Evolutionary conservation across 345 rosid species (phyloP).

Genomic region (Populus euphratica): DNA sequence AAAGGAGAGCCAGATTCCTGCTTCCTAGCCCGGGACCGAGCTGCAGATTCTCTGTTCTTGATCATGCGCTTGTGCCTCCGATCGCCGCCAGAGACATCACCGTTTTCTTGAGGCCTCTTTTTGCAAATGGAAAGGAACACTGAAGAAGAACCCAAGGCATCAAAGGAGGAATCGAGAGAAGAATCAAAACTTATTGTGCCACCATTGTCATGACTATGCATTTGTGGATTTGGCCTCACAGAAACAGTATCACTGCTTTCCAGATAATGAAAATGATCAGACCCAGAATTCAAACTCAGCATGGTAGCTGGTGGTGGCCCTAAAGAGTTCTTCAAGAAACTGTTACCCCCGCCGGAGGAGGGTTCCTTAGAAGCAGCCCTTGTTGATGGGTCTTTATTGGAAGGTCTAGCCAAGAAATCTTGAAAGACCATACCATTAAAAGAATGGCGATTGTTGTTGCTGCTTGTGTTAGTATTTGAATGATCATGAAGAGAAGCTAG

Average conservation of each 20-base stretch:
- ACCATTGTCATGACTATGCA: not conserved
- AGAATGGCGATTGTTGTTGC: not conserved
- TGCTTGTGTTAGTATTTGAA: not conserved
- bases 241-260: not conserved
- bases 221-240: not conserved
- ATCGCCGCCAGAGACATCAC: conserved; percentile 17
- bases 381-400: conserved; percentile 15
- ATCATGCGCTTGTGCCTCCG: conserved; percentile 47
- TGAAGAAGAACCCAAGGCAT: conserved; percentile 15
- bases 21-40: conserved; percentile 58
- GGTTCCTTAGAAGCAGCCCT: not conserved
- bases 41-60: conserved; percentile 65
- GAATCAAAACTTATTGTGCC: not conserved
- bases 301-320: conserved; percentile 11
- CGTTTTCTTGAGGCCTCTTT: conserved; percentile 24
- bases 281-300: conserved; percentile 31
- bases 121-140: conserved; percentile 2
- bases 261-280: conserved; percentile 9
- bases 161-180: not conserved
- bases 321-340: not conserved
- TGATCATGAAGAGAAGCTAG: conserved; percentile 21
- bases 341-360: not conserved
- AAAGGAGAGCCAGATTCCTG: conserved; percentile 34
- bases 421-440: conserved; percentile 26
- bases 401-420: conserved; percentile 28